Evolutionary conservation across 2,329 filamentous ascomycete species (phyloP).

Genomic region (Claviceps sp.): DNA sequence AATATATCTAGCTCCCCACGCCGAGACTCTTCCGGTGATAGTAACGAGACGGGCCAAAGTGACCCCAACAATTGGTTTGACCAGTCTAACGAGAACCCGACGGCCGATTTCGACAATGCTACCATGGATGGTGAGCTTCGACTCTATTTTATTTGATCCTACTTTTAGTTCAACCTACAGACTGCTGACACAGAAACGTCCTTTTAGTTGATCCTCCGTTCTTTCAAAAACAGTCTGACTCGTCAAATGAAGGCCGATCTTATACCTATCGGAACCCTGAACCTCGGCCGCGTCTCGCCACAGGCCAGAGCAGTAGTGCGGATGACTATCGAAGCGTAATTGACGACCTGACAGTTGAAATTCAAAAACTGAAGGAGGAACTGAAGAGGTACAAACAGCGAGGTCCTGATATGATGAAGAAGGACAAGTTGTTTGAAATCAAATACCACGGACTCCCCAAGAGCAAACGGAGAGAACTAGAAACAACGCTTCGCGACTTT

Average conservation of each 20-base stretch:
- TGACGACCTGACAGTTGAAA: constrained; percentile 75
- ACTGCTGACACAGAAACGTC: not conserved
- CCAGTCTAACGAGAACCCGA: constrained; percentile 36
- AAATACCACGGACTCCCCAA: constrained; percentile 61
- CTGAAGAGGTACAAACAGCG: constrained; percentile 57
- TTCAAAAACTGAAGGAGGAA: constrained; percentile 63
- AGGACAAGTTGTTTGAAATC: constrained; percentile 73
- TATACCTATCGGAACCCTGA: constrained; percentile 13
- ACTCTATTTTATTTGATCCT: no score
- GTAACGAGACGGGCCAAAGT: constrained; percentile 32
- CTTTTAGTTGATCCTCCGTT: constrained; percentile 39
- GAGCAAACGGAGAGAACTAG: constrained; percentile 63
- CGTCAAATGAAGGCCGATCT: constrained; percentile 32
- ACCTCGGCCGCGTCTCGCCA: constrained; percentile 16
- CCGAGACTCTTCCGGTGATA: constrained; percentile 35
- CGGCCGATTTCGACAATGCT: constrained; percentile 25
- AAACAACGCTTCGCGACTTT: constrained; percentile 59
- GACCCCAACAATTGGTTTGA: constrained; percentile 44
- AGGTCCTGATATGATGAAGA: constrained; percentile 51
- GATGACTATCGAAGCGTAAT: constrained; percentile 75
- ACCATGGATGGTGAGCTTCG: constrained; percentile 33
- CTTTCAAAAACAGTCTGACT: constrained; percentile 39
- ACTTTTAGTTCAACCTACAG: not conserved
- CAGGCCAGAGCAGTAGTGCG: constrained; percentile 44
- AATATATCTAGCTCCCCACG: constrained; percentile 13